phyloP scores from a whole-genome alignment of 2,329 filamentous ascomycete species.

The Colletotrichum eremochloae region DNA sequence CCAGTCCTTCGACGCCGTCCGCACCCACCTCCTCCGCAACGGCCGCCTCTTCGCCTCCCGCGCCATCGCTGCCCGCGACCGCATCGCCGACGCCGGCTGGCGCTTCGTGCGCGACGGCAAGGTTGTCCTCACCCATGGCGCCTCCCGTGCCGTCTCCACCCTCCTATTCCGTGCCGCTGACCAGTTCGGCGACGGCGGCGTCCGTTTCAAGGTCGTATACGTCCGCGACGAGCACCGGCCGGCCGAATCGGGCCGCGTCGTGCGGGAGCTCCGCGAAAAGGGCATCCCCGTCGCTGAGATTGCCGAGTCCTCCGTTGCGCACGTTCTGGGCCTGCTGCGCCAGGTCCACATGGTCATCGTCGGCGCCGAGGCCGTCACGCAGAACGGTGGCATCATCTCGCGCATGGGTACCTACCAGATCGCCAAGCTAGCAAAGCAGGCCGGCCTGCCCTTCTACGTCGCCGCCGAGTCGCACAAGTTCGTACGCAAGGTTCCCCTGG shows the following conservation, averaged over 20 bases:
- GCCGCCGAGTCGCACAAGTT: constrained; percentile 98
- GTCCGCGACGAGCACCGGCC: constrained; percentile 69
- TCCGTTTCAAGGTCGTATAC: constrained; percentile 87
- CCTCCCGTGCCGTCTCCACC: constrained; percentile 84
- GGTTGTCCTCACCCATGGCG: constrained; percentile 91
- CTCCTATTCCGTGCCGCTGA: constrained; percentile 80
- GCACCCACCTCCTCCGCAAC: constrained; percentile 87
- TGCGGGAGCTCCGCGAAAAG: constrained; percentile 76
- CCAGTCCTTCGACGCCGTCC: constrained; percentile 81
- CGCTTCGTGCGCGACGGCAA: constrained; percentile 83
- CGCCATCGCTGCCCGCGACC: constrained; percentile 86
- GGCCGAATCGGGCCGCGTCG: constrained; percentile 77
- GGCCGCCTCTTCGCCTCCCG: constrained; percentile 87
- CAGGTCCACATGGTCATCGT: constrained; percentile 75
- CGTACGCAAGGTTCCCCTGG: constrained; percentile 85
- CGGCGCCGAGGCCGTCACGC: constrained; percentile 87
- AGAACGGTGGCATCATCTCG: constrained; percentile 93
- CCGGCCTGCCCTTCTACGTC: constrained; percentile 86
- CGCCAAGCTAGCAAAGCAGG: constrained; percentile 79
- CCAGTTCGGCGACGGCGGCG: constrained; percentile 67
- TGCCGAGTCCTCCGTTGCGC: constrained; percentile 76
- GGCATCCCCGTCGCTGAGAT: constrained; percentile 82
- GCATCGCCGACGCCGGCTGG: constrained; percentile 84
- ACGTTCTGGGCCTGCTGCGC: constrained; percentile 72
- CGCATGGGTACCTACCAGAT: constrained; percentile 90